Base-by-base conservation (phyloP, 1,284 basidiomycete genomes). In the Boletellus deceptivus region DNA sequence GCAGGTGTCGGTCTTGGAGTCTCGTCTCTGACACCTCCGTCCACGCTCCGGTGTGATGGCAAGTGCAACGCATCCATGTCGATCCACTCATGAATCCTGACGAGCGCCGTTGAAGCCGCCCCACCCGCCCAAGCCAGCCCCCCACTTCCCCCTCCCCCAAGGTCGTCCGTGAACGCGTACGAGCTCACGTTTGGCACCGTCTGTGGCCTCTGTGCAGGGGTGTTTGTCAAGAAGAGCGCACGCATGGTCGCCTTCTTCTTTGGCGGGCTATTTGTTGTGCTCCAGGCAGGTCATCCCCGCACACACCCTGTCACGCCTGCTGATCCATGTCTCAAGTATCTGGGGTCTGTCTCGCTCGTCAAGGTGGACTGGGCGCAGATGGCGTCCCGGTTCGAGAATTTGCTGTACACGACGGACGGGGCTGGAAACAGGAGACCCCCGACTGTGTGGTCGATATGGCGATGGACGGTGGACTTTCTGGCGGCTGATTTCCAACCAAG, bases 191-290 rank as follows among this genome's bases (percentile, higher is more conserved):
- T 98, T 64, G 94, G 95, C 29, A 90, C 91, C 13, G 82, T 90
- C 1, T 84, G 86, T 53, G 93, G 94, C 3, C 69, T 98, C 44
- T 98, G 93, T 63, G 84, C 92, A 0, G 95, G 95, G 0, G 79
- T 98, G 0, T 98, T 98, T 65, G 78, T 97, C 61, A 97, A 96
- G 74, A 97, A 97, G 70, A 95, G 95, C 27, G 83, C 88, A 35
- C 93, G 86, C 67, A 74, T 83, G 3, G 70, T 91, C 20, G 95
- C 93, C 0, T 94, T 93, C 70, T 70, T 89, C 48, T 72, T 97
- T 11, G 93, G 93, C 9, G 93, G 91, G 3, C 72, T 91, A 2
- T 96, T 93, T 59, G 86, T 95, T 17, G 69, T 95, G 43, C 78
- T 95, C 16, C 92, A 95, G 83, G 94, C 89, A 52, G 56, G 78